Base-by-base conservation (phyloP, 2,329 filamentous ascomycete genomes). In the Calcarisporium arbuscula region DNA sequence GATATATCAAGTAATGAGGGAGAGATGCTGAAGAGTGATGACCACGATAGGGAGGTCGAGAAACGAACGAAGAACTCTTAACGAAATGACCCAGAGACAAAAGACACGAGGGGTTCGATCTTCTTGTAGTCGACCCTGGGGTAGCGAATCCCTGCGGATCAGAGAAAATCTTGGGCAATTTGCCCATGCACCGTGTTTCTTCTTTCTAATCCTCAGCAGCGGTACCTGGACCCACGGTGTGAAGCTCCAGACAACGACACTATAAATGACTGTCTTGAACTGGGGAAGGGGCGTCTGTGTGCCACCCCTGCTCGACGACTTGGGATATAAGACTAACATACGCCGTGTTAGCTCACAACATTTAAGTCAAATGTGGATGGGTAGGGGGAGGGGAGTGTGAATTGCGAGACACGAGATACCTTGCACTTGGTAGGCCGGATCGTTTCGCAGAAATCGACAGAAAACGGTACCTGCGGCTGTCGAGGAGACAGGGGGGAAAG, bases 271-370 rank as follows among this genome's bases (percentile, higher is more conserved):
- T 58, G 53, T 58, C 49, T 58, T 37, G 48, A 49, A 39, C 31
- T 46, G 35, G 39, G 41, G 38, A 48, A 46, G 43, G 50, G 53
- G 44, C 50, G 53, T 55, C 54, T 56, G 57, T 60, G 51, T 50
- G 45, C 39, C 47, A 51, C 45, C 49, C 53, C 46, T 52, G 44
- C 42, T 43, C 34, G 28, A 41, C 28, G 22, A 9, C 9, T 25
- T 25, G 22, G 22, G 22, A 9, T 9, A 25, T 25, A 25, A 9
- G 33, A 19, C n/a, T n/a, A n/a, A n/a, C n/a, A n/a, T n/a, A n/a
- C n/a, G n/a, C n/a, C n/a, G n/a, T n/a, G n/a, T n/a, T n/a, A n/a
- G n/a, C n/a, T n/a, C n/a, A n/a, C n/a, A n/a, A n/a, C n/a, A n/a
- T n/a, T n/a, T n/a, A n/a, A n/a, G n/a, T n/a, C n/a, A n/a, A n/a